These are phyloP conservation scores for Candida wancherniae DNA, from an alignment of 805 yeast species.

Conservation along the genomic window DNA sequence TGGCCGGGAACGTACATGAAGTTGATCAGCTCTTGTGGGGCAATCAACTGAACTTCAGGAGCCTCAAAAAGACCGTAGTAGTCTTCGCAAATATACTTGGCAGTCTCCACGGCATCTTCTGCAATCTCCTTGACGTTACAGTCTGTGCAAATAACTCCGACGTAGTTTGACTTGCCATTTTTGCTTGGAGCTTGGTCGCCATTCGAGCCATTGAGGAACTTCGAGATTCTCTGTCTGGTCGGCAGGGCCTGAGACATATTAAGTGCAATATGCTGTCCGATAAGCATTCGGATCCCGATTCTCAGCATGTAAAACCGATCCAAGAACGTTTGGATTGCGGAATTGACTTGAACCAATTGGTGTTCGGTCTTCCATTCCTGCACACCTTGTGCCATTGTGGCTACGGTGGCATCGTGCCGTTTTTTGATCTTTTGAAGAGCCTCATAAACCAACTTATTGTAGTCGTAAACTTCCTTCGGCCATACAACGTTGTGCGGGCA, in stretches of 20 bases:
- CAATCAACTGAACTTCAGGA: constrained; percentile 74
- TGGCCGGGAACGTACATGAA: constrained; percentile 95
- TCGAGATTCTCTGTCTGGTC: constrained; percentile 32
- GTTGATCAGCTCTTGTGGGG: constrained; percentile 63
- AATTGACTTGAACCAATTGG: constrained; percentile 51
- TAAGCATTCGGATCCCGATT: constrained; percentile 87
- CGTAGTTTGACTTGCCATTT: constrained; percentile 51
- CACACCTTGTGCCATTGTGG: constrained; percentile 89
- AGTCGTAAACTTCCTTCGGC: constrained; percentile 71
- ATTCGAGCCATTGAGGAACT: constrained; percentile 31
- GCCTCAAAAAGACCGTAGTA: constrained; percentile 84
- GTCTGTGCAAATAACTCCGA: constrained; percentile 82
- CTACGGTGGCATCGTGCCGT: constrained; percentile 89
- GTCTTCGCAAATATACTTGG: constrained; percentile 86
- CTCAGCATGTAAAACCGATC: constrained; percentile 88
- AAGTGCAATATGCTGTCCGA: constrained; percentile 90
- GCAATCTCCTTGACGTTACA: constrained; percentile 82
- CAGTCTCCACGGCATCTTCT: constrained; percentile 84
- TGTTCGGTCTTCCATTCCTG: constrained; percentile 73
- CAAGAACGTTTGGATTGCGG: constrained; percentile 72
- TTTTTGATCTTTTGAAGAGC: constrained; percentile 67
- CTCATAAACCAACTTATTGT: constrained; percentile 63
- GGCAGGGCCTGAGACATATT: constrained; percentile 56
- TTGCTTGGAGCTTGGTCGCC: constrained; percentile 9
- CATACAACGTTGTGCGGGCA: constrained; percentile 55